A percentile compares a stretch with the other conserved stretches of the same genome.
Evolutionary conservation across 106 monocot species (phyloP).

Genomic region (Dendrobium huoshanense): DNA sequence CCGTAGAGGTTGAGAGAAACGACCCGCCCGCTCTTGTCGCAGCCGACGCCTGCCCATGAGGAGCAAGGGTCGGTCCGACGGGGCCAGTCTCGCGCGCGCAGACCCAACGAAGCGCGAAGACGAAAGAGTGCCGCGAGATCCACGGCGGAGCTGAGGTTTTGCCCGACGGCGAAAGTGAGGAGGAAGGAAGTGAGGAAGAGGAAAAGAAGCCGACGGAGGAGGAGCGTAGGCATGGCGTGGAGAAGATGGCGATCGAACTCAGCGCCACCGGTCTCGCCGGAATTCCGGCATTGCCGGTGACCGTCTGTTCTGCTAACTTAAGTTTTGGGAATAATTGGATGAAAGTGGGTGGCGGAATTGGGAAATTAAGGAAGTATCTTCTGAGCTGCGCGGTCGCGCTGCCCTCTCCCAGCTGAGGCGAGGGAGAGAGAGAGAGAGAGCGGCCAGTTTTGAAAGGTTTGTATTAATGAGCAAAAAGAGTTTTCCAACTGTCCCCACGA

Average conservation of each 20-base stretch:
- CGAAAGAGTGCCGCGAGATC: conserved; percentile 55
- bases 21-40: conserved; percentile 42
- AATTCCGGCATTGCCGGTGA: background rate
- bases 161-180: background rate
- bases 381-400: too few relatives aligned
- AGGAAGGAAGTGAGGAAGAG: background rate
- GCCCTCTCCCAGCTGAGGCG: background rate
- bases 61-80: conserved; percentile 59
- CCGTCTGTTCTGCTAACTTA: background rate
- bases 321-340: background rate
- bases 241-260: background rate
- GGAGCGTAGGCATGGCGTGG: background rate
- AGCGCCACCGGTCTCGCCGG: conserved; percentile 1
- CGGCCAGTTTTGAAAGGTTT: background rate
- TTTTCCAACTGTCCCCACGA: background rate
- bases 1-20: conserved; percentile 23
- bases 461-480: background rate
- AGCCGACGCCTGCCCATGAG: conserved; percentile 60
- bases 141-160: conserved; percentile 17
- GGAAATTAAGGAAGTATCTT: background rate
- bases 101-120: conserved; percentile 64
- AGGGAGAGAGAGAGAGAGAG: background rate
- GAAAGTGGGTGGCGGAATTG: background rate
- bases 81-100: conserved; percentile 81
- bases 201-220: background rate